Percentiles rank a stretch among this genome's conserved stretches.
Conservation (phyloP, 2,329 filamentous ascomycete genomes). For the Curvularia sp. region DNA sequence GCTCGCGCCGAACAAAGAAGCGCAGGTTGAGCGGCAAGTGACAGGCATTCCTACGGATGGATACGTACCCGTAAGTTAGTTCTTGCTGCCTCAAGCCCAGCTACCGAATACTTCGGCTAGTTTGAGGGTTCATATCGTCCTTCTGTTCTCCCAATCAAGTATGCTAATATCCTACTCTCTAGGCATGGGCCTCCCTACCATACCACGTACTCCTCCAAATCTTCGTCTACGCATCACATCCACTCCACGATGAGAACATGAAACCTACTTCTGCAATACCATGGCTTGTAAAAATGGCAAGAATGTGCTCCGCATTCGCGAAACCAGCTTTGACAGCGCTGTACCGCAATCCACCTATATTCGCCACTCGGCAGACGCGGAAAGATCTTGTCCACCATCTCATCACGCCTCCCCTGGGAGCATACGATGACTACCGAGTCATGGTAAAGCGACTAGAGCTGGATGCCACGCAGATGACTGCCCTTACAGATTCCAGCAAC, state of each 20-base stretch:
- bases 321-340: constrained; percentile 77
- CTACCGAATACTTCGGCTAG: not conserved
- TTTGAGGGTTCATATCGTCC: not conserved
- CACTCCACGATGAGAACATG: constrained; percentile 60
- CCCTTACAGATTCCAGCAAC: constrained; percentile 61
- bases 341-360: constrained; percentile 73
- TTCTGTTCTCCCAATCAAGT: not conserved
- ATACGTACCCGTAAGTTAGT: constrained; percentile 25
- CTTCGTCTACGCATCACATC: constrained; percentile 71
- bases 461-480: constrained; percentile 67
- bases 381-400: constrained; percentile 61
- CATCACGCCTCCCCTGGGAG: constrained; percentile 53
- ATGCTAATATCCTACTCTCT: constrained; percentile 30
- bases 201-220: constrained; percentile 74
- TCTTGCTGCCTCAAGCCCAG: not conserved
- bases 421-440: constrained; percentile 66
- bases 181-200: constrained; percentile 58
- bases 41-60: constrained; percentile 39
- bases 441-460: constrained; percentile 76
- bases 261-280: constrained; percentile 55
- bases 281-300: constrained; percentile 72
- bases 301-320: constrained; percentile 67
- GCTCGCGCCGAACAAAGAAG: constrained; percentile 33
- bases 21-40: constrained; percentile 8
- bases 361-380: constrained; percentile 58